A percentile compares a stretch with the other conserved stretches of the same genome.
Conservation (phyloP, 495 filamentous ascomycete genomes). For the Hypoxylon perforatum region DNA sequence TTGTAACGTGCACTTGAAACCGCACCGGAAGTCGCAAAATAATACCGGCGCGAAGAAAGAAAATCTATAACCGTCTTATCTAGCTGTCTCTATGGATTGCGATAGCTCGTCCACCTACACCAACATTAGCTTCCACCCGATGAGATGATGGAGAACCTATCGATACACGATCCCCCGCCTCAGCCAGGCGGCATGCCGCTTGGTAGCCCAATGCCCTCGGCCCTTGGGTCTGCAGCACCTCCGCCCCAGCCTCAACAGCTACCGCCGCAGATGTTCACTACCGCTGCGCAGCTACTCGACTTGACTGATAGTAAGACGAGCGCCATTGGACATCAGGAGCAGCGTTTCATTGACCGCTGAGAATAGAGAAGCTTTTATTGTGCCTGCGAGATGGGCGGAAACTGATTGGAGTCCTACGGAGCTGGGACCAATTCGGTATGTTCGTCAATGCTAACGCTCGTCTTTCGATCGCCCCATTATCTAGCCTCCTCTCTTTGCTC, state of each 20-base stretch:
- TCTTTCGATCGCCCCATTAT: constrained; percentile 4
- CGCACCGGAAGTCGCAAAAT: background rate
- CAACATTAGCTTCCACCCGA: constrained; percentile 31
- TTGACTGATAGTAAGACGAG: constrained; percentile 88
- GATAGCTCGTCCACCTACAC: constrained; percentile 1
- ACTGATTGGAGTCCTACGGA: constrained; percentile 88
- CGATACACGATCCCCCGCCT: constrained; percentile 55
- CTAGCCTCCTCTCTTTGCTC: constrained; percentile 1
- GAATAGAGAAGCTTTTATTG: constrained; percentile 88
- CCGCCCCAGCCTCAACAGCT: constrained; percentile 66
- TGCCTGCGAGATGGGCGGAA: constrained; percentile 92
- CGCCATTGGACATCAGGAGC: constrained; percentile 11
- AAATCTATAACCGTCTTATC: background rate
- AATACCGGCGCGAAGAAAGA: background rate
- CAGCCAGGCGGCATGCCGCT: constrained; percentile 43
- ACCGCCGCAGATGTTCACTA: constrained; percentile 96
- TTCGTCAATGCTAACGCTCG: constrained; percentile 2
- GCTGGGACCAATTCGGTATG: constrained; percentile 98
- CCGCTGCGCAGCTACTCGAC: constrained; percentile 92
- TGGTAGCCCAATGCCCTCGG: constrained; percentile 37
- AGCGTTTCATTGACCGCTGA: constrained; percentile 22
- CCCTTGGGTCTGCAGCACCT: constrained; percentile 43
- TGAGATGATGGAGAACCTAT: constrained; percentile 61
- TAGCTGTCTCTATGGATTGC: constrained; percentile 36
- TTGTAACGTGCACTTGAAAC: background rate